phyloP scores from a whole-genome alignment of 495 filamentous ascomycete species.

The Penicillium odoratum region DNA sequence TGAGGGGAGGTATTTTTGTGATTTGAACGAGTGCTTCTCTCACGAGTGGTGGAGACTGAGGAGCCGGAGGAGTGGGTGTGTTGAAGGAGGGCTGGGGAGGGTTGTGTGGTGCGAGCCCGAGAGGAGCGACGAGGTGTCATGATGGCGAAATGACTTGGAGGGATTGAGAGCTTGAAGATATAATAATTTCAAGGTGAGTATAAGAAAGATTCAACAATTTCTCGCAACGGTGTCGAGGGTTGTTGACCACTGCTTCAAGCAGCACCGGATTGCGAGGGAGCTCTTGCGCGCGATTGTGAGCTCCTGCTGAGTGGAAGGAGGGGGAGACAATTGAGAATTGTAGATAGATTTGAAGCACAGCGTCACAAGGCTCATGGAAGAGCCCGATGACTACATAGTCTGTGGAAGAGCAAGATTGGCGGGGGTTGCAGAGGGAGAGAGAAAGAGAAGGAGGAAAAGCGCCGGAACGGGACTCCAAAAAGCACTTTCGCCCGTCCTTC shows the following conservation, averaged over 20 bases:
- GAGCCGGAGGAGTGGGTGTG: slow-evolving; percentile 75
- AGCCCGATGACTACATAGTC: slow-evolving; percentile 51
- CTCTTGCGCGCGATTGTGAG: slow-evolving; percentile 32
- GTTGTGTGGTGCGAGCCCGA: slow-evolving; percentile 80
- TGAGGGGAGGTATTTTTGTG: slow-evolving; percentile 72
- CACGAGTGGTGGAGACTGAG: slow-evolving; percentile 67
- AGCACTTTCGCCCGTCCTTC: slow-evolving; percentile 37
- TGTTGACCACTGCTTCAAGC: slow-evolving; percentile 16
- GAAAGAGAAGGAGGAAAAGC: slow-evolving; percentile 36
- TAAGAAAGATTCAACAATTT: slow-evolving; percentile 8
- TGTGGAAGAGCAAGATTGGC: slow-evolving; percentile 32
- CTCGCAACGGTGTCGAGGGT: not conserved
- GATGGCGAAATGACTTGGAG: slow-evolving; percentile 18
- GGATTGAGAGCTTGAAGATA: slow-evolving; percentile 5
- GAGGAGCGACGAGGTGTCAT: slow-evolving; percentile 87
- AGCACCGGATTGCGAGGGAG: slow-evolving; percentile 26
- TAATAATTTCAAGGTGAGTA: slow-evolving; percentile 14
- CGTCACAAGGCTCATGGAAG: slow-evolving; percentile 39
- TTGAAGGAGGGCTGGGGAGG: slow-evolving; percentile 63
- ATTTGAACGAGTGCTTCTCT: slow-evolving; percentile 69
- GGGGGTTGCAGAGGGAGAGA: slow-evolving; percentile 31
- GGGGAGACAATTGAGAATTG: slow-evolving; percentile 26
- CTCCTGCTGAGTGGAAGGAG: slow-evolving; percentile 19
- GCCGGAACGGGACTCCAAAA: slow-evolving; percentile 37
- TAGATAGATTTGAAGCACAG: slow-evolving; percentile 31